Base-by-base conservation (phyloP, 768 basidiomycete species). In the Baorangia bicolor region DNA sequence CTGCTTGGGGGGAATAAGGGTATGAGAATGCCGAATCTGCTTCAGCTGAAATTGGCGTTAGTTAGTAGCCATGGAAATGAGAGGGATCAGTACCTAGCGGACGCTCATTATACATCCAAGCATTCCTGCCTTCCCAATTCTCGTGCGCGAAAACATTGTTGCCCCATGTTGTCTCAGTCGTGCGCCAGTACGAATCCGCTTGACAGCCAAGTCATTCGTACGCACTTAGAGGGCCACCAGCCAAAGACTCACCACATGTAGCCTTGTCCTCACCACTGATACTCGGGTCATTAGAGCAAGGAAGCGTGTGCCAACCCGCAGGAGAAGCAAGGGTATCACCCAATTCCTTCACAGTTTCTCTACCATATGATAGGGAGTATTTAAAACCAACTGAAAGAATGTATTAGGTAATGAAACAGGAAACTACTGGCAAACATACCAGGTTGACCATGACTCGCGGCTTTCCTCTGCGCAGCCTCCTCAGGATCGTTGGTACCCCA, bases 101-200 rank as follows among this genome's bases (percentile, higher is more conserved):
- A 50, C 96, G 90, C 66, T 85, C 85, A 73, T 97, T 97, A 64
- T 77, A 55, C 21, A 86, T 68, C 78, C 79, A 94, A 3, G 61
- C 50, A 62, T 85, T 86, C 65, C 74, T 78, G 34, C 92, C 92
- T 50, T 86, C 83, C 86, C 89, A 92, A 71, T 95, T 92, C 81
- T 98, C 96, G 62, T 98, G 96, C 1, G 94, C 91, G 62, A 94
- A 93, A 56, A 93, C 88, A 60, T 94, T 94, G 77, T 94, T 93
- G 51, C 91, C 92, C 80, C 83, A 88, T 0, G 93, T 97, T 1
- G 87, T 91, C 20, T 88, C 86, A 33, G 85, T 88, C 67, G 88
- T 89, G 52, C 77, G 76, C 73, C 75, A 85, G 59, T 77, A 75
- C 11, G 72, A 66, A 53, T 64, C 48, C 48, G 49, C 55, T 65